Conservation (phyloP, 177 flowering plant species). For the Vitis hybrid region DNA sequence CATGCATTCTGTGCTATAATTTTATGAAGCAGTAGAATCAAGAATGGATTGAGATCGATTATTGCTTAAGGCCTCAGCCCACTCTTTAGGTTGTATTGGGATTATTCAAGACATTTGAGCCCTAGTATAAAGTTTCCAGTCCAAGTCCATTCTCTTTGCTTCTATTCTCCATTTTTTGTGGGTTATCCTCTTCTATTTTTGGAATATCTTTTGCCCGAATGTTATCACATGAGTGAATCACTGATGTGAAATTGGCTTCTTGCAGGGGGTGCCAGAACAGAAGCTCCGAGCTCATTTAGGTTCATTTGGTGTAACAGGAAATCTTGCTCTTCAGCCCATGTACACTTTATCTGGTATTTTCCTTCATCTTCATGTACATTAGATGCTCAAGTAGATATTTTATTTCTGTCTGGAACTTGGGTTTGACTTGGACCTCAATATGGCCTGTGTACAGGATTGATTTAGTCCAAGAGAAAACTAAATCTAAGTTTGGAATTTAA, state of each 20-base stretch:
- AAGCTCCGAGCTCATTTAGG: constrained; percentile 95
- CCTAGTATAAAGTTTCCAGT: too few relatives aligned
- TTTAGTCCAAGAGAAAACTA: background rate
- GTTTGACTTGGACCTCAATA: constrained; percentile 5
- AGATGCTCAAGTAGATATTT: background rate
- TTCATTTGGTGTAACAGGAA: constrained; percentile 96
- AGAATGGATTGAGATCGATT: too few relatives aligned
- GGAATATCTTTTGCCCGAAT: background rate
- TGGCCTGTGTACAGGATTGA: background rate
- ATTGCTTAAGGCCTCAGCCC: too few relatives aligned
- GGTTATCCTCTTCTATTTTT: background rate
- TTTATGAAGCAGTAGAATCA: too few relatives aligned
- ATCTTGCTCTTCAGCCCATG: constrained; percentile 99
- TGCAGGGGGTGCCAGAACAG: constrained; percentile 97
- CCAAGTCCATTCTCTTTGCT: too few relatives aligned
- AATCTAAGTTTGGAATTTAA: background rate
- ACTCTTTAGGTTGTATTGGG: too few relatives aligned
- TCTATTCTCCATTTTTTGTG: too few relatives aligned
- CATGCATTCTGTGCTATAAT: too few relatives aligned
- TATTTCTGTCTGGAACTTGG: background rate
- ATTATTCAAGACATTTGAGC: too few relatives aligned
- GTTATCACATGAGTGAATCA: background rate
- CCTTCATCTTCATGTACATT: background rate
- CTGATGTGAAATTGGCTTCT: constrained; percentile 5
- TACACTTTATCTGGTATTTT: constrained; percentile 93